A percentile compares a stretch with the other conserved stretches of the same genome.
phyloP scores from a whole-genome alignment of 805 yeast genomes.

The Candida verbasci region DNA sequence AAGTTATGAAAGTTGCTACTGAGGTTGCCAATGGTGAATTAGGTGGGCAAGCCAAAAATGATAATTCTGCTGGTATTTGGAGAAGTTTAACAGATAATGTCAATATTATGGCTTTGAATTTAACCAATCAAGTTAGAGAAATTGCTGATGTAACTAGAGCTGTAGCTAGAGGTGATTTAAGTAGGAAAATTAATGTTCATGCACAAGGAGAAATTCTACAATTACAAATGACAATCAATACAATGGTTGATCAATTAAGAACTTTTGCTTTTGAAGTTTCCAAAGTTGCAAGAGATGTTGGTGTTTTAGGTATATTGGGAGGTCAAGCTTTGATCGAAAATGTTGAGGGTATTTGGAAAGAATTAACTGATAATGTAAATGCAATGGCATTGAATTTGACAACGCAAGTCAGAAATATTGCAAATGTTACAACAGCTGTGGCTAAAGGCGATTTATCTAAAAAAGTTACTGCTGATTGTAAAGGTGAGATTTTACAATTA shows the following conservation, averaged over 20 bases:
- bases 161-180: slow-evolving; percentile 81
- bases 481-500: slow-evolving; percentile 51
- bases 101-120: slow-evolving; percentile 82
- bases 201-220: slow-evolving; percentile 89
- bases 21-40: slow-evolving; percentile 88
- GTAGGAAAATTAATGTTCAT: slow-evolving; percentile 80
- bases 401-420: slow-evolving; percentile 83
- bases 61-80: slow-evolving; percentile 88
- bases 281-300: slow-evolving; percentile 83
- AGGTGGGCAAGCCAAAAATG: slow-evolving; percentile 84
- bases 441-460: slow-evolving; percentile 79
- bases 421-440: slow-evolving; percentile 84
- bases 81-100: slow-evolving; percentile 78
- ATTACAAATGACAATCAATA: slow-evolving; percentile 79
- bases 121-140: slow-evolving; percentile 68
- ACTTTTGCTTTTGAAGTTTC: slow-evolving; percentile 84
- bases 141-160: slow-evolving; percentile 88
- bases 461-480: slow-evolving; percentile 82
- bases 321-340: slow-evolving; percentile 80
- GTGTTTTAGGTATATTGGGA: slow-evolving; percentile 83
- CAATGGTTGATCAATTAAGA: slow-evolving; percentile 83
- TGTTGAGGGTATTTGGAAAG: slow-evolving; percentile 86
- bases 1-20: slow-evolving; percentile 81
- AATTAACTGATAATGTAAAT: slow-evolving; percentile 79
- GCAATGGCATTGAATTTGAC: slow-evolving; percentile 88